Evolutionary conservation across 805 yeast genomes (phyloP), one percentile per base, ranked within the genome.

Genomic region (Priceomyces melissophilus): DNA sequence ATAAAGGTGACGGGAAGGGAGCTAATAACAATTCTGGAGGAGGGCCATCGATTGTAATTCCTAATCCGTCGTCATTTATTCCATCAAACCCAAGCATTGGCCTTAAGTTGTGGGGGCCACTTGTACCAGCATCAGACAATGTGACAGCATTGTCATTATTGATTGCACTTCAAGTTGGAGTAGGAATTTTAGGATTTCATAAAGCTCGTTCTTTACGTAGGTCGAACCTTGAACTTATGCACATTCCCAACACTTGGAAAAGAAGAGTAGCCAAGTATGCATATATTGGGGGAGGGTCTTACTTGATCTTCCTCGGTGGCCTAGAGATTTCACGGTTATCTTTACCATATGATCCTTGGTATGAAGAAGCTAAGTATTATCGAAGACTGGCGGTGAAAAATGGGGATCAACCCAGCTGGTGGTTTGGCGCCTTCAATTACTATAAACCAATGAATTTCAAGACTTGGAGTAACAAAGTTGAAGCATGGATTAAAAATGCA

Each of bases 71-170:
- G 11, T 14, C 39, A n/a, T 43, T 46, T 14, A 47, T 53, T 13
- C 58, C 56, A 14, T 45, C 44, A 20, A 60, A 69, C 33, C 89
- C 89, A 2, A 75, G 78, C 39, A 55, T 80, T 15, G 87, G 87
- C 0, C 65, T 82, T 39, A 63, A 65, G 46, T 50, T 80, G 27
- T 80, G 87, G 82, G 86, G 89, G 1, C 88, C 88, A 0, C 55
- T 84, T 15, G 82, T 80, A 1, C 91, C 91, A 2, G 85, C 89
- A 1, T 73, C 84, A 7, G 90, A 84, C 47, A 78, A 81, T 54
- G 55, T 63, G 26, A 58, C 68, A 2, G 86, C 84, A 1, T 54
- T 83, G 1, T 75, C 73, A 50, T 51, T 76, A 0, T 55, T 81
- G 37, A 67, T 80, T 2, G 78, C 76, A 0, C 42, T 75, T 2